phyloP scores from a whole-genome alignment of 202 grass and related monocot genomes.

The Zoysia matrella region DNA sequence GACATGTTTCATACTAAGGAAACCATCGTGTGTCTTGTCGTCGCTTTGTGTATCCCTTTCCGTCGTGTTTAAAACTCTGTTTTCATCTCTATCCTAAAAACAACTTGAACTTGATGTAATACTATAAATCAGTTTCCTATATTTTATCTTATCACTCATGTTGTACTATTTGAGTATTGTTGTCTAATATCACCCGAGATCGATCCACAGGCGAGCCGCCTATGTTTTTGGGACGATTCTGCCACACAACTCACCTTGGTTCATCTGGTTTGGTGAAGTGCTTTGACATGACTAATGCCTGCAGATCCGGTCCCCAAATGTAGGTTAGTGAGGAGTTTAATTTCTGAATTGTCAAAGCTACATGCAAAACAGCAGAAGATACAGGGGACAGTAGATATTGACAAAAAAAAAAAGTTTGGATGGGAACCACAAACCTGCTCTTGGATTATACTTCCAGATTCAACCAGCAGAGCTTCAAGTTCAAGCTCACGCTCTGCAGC shows the following conservation, averaged over 20 bases:
- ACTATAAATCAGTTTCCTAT: too few species aligned
- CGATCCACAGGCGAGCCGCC: too few species aligned
- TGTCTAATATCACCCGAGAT: too few species aligned
- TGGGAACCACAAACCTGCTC: slow-evolving; percentile 88
- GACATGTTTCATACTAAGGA: too few species aligned
- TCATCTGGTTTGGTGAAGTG: slow-evolving; percentile 91
- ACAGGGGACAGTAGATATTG: background rate
- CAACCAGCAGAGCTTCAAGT: slow-evolving; percentile 97
- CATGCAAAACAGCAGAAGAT: background rate
- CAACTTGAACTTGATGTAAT: too few species aligned
- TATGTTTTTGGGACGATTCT: too few species aligned
- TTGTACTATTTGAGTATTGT: too few species aligned
- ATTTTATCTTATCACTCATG: too few species aligned
- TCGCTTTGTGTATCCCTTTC: too few species aligned
- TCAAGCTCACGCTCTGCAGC: slow-evolving; percentile 95
- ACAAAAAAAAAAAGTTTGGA: background rate
- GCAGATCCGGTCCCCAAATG: slow-evolving; percentile 39
- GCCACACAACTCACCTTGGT: slow-evolving; percentile 86
- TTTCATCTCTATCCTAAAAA: too few species aligned
- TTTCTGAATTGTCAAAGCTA: background rate
- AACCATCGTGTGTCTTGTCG: too few species aligned
- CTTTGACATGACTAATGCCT: slow-evolving; percentile 97
- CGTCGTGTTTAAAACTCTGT: too few species aligned
- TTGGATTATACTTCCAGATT: slow-evolving; percentile 99
- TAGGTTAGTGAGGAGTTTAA: slow-evolving; percentile 22